Evolutionary conservation across 2,329 filamentous ascomycete species (phyloP), one percentile per base, ranked within the genome.

Genomic region (Arthroderma sp.): DNA sequence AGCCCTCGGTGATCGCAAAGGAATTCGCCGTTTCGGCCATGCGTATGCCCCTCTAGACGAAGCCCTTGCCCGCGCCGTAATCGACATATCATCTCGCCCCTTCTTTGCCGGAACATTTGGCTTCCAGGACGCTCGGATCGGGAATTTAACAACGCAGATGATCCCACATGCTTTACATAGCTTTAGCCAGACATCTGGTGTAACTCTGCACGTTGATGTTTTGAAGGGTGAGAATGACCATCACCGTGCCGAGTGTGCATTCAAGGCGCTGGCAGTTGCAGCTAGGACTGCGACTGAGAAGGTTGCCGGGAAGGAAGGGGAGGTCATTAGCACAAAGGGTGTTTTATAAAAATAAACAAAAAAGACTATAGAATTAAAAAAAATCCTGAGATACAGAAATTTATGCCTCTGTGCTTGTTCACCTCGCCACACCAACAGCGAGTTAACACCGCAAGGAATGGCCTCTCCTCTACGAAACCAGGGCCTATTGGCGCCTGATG

Each of bases 131-230:
- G 91, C 96, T 71, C 93, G 86, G 74, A 85, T 98, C 58, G 91
- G 91, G 46, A 86, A 91, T 60, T 70, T 98, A 54, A 89, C 83
- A 70, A 84, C 80, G 56, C 89, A 98, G 74, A 98, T 98, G 91
- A 80, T 98, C 36, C 88, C 89, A 38, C 91, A 98, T 71, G 94
- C 88, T 54, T 66, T 98, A 60, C 80, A 94, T 72, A 91, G 83
- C 69, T 98, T 95, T 66, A 88, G 89, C 36, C 84, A 93, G 69
- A 85, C 79, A 6, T 86, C 87, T 3, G 82, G 86, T 28, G 74
- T 95, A 43, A 98, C 91, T n/a, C 69, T 96, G 59, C 91, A 98
- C 69, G 86, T 98, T 48, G 86, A 95, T 68, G 93, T 86, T 66
- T 67, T 94, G 46, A 77, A 86, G 51, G 91, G 91, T 43, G 77